Evolutionary conservation across 2,329 filamentous ascomycete species (phyloP).

Genomic region (Penicillium concentricum): DNA sequence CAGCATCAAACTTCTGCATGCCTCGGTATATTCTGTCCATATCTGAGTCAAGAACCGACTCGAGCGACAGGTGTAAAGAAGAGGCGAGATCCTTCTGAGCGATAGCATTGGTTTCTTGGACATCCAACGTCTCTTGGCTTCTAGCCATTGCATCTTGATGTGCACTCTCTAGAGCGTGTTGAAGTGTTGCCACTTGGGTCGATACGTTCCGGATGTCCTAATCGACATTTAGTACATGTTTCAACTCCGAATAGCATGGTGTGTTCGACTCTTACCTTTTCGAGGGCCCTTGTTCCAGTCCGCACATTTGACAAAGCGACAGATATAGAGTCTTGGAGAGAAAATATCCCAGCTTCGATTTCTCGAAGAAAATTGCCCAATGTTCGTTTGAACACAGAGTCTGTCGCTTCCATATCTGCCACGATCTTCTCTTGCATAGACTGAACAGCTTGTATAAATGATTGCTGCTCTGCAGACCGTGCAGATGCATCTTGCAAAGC

Average conservation of each 20-base stretch:
- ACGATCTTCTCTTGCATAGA: constrained; percentile 31
- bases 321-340: constrained; percentile 19
- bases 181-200: constrained; percentile 23
- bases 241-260: accelerated
- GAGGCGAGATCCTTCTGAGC: constrained; percentile 30
- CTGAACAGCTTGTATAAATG: constrained; percentile 34
- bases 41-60: constrained; percentile 32
- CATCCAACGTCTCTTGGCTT: constrained; percentile 26
- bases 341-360: constrained; percentile 25
- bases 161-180: constrained; percentile 23
- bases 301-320: constrained; percentile 21
- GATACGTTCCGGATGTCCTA: constrained; percentile 35
- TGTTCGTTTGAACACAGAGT: constrained; percentile 20
- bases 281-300: constrained; percentile 16
- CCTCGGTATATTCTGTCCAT: constrained; percentile 28
- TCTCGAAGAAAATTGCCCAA: constrained; percentile 29
- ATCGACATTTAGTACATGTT: constrained; percentile 1
- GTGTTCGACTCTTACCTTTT: constrained; percentile 19
- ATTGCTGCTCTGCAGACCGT: constrained; percentile 30
- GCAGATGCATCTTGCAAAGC: constrained; percentile 32
- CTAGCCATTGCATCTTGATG: constrained; percentile 30
- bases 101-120: constrained; percentile 29
- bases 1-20: constrained; percentile 33
- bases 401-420: constrained; percentile 34
- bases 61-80: constrained; percentile 33